phyloP scores from a whole-genome alignment of 2,329 filamentous ascomycete genomes.

The Thelonectria rubi region DNA sequence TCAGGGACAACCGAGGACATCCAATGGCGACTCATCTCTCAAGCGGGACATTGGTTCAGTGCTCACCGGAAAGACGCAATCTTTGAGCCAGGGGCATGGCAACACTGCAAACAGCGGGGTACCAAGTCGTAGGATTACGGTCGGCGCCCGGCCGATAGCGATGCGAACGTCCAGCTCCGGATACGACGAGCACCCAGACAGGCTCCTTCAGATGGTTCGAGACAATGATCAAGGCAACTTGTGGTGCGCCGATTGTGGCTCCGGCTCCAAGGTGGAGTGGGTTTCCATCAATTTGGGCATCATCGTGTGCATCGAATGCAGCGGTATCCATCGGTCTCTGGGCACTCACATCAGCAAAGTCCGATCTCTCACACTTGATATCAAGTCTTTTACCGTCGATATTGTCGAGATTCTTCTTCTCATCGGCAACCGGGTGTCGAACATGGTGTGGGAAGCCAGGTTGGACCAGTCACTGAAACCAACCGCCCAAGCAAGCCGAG shows the following conservation, averaged over 20 bases:
- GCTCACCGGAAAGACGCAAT: slow-evolving; percentile 89
- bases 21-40: slow-evolving; percentile 63
- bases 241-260: slow-evolving; percentile 94
- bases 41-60: slow-evolving; percentile 92
- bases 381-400: slow-evolving; percentile 94
- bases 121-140: slow-evolving; percentile 86
- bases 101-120: slow-evolving; percentile 59
- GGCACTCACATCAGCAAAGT: slow-evolving; percentile 99
- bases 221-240: slow-evolving; percentile 92
- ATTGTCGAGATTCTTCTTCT: slow-evolving; percentile 93
- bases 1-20: slow-evolving; percentile 59
- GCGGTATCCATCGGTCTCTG: slow-evolving; percentile 93
- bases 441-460: slow-evolving; percentile 94
- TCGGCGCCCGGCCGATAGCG: slow-evolving; percentile 83
- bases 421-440: slow-evolving; percentile 92
- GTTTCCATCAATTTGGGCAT: slow-evolving; percentile 98
- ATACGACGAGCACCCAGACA: slow-evolving; percentile 85
- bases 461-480: slow-evolving; percentile 81
- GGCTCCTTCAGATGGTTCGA: slow-evolving; percentile 84
- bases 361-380: slow-evolving; percentile 92
- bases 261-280: slow-evolving; percentile 94
- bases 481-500: slow-evolving; percentile 78
- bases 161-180: slow-evolving; percentile 73
- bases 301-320: slow-evolving; percentile 96
- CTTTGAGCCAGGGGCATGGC: slow-evolving; percentile 65